Evolutionary conservation across 306 rosid species (phyloP).

Genomic region (Castanea sativa): DNA sequence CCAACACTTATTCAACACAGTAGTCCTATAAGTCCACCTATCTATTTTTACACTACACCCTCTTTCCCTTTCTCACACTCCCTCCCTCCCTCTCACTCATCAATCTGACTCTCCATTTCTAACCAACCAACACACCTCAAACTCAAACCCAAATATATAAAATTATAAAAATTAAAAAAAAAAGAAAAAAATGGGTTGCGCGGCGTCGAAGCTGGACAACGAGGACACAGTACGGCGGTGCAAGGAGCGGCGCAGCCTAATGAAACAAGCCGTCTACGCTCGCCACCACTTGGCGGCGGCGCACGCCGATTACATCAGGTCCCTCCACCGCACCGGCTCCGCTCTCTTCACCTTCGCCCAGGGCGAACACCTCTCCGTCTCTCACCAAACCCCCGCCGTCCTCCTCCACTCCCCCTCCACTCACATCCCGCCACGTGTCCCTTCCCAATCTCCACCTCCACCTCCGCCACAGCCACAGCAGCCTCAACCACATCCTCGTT

Average conservation of each 20-base stretch:
- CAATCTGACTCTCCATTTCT: not conserved
- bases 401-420: constrained; percentile 50
- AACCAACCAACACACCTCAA: not conserved
- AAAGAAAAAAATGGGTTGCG: constrained; percentile 60
- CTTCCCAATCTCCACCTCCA: constrained; percentile 47
- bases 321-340: constrained; percentile 83
- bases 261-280: constrained; percentile 77
- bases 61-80: not conserved
- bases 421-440: constrained; percentile 35
- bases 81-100: not conserved
- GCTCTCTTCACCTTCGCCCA: constrained; percentile 69
- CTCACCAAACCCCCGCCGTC: constrained; percentile 82
- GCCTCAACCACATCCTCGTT: constrained; percentile 7
- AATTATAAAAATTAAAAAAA: too few relatives aligned
- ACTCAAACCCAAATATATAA: not conserved
- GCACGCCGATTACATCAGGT: constrained; percentile 90
- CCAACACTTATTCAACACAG: not conserved
- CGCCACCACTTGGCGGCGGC: constrained; percentile 97
- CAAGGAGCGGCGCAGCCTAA: constrained; percentile 92
- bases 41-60: not conserved
- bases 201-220: constrained; percentile 85
- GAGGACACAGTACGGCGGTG: constrained; percentile 94
- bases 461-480: constrained; percentile 38
- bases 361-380: constrained; percentile 72
- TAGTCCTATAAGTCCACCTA: not conserved